A percentile compares a stretch with the other conserved stretches of the same genome.
These are phyloP conservation scores for Alternaria triticina DNA, from an alignment of 2,329 filamentous ascomycete genomes.

Conservation along the genomic window DNA sequence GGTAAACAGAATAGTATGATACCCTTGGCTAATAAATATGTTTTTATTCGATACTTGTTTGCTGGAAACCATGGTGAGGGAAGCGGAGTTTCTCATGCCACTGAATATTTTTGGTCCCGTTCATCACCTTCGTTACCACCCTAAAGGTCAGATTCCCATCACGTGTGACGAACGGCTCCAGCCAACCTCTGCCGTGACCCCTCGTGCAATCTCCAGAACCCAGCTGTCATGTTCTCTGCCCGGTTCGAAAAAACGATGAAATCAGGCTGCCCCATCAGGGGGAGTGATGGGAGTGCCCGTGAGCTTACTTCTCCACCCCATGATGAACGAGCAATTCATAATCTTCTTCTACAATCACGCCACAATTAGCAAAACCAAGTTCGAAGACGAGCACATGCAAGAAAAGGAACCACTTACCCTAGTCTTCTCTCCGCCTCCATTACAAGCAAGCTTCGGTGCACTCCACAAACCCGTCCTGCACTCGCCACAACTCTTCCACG, in stretches of 20 bases:
- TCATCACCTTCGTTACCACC: background rate
- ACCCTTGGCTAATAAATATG: background rate
- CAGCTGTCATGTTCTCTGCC: background rate
- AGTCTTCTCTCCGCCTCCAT: background rate
- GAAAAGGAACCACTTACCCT: background rate
- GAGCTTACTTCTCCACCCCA: constrained; percentile 9
- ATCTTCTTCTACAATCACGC: background rate
- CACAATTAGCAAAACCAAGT: background rate
- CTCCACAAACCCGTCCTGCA: constrained; percentile 19
- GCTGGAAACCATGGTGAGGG: background rate
- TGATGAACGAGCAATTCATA: constrained; percentile 20
- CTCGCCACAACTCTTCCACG: constrained; percentile 23
- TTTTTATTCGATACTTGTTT: background rate
- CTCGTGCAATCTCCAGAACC: background rate
- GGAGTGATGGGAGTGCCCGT: background rate
- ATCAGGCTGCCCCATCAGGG: background rate
- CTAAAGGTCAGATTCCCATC: no score
- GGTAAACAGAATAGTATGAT: background rate
- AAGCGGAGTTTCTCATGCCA: background rate
- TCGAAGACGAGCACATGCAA: background rate
- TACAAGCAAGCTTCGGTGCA: background rate
- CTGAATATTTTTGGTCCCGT: background rate
- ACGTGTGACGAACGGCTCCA: background rate
- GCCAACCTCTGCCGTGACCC: background rate
- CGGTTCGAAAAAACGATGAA: background rate